These are phyloP conservation scores for Tetracentron sinense DNA, from an alignment of 164 flowering plant species.

Conservation along the genomic window DNA sequence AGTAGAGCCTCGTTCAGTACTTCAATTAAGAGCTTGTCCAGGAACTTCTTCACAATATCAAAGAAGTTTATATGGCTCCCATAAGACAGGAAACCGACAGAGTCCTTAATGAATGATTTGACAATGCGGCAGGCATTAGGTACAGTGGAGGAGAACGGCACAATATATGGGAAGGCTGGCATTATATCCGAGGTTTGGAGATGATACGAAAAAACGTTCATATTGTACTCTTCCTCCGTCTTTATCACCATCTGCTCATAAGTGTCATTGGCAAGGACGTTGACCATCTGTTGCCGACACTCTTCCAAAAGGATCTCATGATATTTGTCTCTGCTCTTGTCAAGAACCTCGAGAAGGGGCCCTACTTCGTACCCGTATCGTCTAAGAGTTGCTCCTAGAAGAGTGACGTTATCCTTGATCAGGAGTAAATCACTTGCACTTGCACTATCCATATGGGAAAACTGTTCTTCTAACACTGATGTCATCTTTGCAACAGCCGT, in stretches of 20 bases:
- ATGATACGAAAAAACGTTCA: constrained; percentile 58
- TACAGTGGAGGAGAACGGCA: constrained; percentile 87
- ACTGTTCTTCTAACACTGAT: constrained; percentile 60
- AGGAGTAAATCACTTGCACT: constrained; percentile 78
- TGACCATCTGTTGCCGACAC: constrained; percentile 60
- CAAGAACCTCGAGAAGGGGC: constrained; percentile 60
- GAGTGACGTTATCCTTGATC: constrained; percentile 85
- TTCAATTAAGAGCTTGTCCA: constrained; percentile 84
- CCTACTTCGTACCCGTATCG: constrained; percentile 78
- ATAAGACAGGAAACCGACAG: constrained; percentile 72
- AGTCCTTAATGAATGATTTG: constrained; percentile 76
- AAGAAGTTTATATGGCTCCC: constrained; percentile 53
- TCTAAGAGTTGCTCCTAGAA: constrained; percentile 67
- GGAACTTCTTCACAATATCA: constrained; percentile 60
- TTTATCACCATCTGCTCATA: constrained; percentile 78
- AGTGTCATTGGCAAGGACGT: constrained; percentile 53
- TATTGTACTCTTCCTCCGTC: constrained; percentile 74
- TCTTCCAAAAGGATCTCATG: constrained; percentile 82
- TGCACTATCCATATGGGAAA: constrained; percentile 67
- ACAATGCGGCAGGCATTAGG: constrained; percentile 81
- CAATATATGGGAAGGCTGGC: constrained; percentile 88
- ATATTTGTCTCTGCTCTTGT: constrained; percentile 65
- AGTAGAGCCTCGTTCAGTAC: constrained; percentile 71
- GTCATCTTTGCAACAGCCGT: constrained; percentile 68
- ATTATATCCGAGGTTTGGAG: constrained; percentile 71